Conservation (phyloP, 1,139 yeast genomes). For the Pichia sp. region DNA sequence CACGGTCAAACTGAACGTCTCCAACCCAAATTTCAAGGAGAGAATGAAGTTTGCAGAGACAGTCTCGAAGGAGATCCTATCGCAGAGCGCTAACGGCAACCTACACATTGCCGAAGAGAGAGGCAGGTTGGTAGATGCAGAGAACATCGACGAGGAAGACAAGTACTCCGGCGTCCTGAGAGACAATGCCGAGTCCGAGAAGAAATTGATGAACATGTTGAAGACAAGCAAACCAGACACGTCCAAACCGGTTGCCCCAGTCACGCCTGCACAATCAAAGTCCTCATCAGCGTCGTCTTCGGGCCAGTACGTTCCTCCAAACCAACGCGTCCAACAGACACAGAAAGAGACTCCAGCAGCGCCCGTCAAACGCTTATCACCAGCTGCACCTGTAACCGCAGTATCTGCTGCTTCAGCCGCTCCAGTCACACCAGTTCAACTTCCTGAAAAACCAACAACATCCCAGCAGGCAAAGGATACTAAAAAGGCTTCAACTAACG, state of each 20-base stretch:
- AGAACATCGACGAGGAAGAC: slow-evolving; percentile 92
- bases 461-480: not conserved
- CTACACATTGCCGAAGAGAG: slow-evolving; percentile 89
- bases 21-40: slow-evolving; percentile 68
- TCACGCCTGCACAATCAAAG: not conserved
- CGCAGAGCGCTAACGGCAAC: slow-evolving; percentile 58
- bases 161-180: slow-evolving; percentile 86
- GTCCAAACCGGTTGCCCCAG: not conserved
- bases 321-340: not conserved
- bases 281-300: no score
- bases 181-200: slow-evolving; percentile 39
- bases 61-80: slow-evolving; percentile 80
- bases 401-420: not conserved
- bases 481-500: not conserved
- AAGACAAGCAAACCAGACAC: slow-evolving; percentile 16
- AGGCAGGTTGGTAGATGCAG: slow-evolving; percentile 70
- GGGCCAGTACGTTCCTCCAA: not conserved
- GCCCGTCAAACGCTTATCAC: not conserved
- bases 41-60: slow-evolving; percentile 68
- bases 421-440: not conserved
- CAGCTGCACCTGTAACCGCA: not conserved
- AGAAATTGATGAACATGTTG: slow-evolving; percentile 29
- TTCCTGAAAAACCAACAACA: slow-evolving; percentile 3
- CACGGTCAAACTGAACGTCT: slow-evolving; percentile 76
- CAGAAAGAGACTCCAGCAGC: not conserved